A percentile compares a stretch with the other conserved stretches of the same genome.
phyloP scores from a whole-genome alignment of 202 grass and related monocot genomes.

The Eragrostis tef region DNA sequence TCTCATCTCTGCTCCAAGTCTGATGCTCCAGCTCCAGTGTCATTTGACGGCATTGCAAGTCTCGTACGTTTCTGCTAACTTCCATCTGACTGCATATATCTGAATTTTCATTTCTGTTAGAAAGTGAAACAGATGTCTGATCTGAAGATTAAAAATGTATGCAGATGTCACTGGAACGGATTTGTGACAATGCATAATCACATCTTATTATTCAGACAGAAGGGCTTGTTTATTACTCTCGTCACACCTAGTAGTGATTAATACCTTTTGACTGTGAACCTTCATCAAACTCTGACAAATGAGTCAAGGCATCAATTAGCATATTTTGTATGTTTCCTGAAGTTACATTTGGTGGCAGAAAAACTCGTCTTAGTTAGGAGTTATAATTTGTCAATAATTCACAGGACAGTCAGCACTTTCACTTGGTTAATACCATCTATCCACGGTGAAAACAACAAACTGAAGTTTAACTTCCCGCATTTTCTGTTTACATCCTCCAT shows the following conservation, averaged over 20 bases:
- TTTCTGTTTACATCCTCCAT: slow-evolving; percentile 6
- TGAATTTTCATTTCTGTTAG: neutral
- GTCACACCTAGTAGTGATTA: neutral
- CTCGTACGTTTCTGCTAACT: neutral
- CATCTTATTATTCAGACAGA: neutral
- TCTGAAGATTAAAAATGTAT: neutral
- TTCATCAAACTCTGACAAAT: neutral
- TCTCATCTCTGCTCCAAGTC: neutral
- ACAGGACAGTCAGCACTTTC: neutral
- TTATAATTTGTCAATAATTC: neutral
- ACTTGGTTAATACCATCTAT: neutral
- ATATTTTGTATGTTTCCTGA: neutral
- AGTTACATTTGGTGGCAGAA: slow-evolving; percentile 26
- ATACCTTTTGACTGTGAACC: neutral
- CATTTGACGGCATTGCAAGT: neutral
- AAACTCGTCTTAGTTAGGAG: neutral
- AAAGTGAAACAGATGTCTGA: neutral
- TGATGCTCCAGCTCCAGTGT: neutral
- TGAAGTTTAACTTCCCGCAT: neutral
- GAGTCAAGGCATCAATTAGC: neutral
- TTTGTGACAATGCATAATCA: neutral
- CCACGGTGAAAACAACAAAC: slow-evolving; percentile 3
- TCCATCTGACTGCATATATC: neutral
- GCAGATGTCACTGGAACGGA: neutral
- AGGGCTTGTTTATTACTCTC: neutral